A percentile compares a stretch with the other conserved stretches of the same genome.
phyloP scores from a whole-genome alignment of 2,329 filamentous ascomycete species.

The Neonectria sp. region DNA sequence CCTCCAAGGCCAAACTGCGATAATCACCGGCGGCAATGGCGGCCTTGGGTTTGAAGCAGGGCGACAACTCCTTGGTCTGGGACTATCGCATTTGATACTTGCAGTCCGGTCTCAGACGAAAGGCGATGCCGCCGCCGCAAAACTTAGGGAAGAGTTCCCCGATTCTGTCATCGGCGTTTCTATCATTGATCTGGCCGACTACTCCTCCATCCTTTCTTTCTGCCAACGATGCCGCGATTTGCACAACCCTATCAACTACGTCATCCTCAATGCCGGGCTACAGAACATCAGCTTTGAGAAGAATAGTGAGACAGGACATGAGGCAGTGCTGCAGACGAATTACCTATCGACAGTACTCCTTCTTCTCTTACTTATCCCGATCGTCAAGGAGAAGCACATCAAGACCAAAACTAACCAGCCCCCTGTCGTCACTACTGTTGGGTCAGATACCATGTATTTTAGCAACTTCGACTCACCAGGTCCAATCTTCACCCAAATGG shows the following conservation, averaged over 20 bases:
- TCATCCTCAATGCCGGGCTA: slow-evolving; percentile 14
- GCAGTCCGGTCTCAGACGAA: slow-evolving; percentile 17
- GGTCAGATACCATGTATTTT: slow-evolving; percentile 21
- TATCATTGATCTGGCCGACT: slow-evolving; percentile 28
- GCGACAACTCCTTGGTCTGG: slow-evolving; percentile 18
- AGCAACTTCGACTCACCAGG: not conserved
- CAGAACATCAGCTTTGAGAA: not conserved
- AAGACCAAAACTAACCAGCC: not conserved
- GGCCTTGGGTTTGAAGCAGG: slow-evolving; percentile 23
- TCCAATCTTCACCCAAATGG: not conserved
- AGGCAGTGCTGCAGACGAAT: not conserved
- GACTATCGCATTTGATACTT: slow-evolving; percentile 22
- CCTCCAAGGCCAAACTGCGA: slow-evolving; percentile 3
- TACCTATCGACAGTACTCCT: slow-evolving; percentile 6
- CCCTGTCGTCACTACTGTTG: slow-evolving; percentile 7
- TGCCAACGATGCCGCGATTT: not conserved
- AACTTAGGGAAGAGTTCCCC: slow-evolving; percentile 4
- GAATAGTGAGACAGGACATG: slow-evolving; percentile 2
- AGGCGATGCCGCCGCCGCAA: slow-evolving; percentile 14
- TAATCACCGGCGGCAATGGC: slow-evolving; percentile 25
- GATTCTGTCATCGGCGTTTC: slow-evolving; percentile 10
- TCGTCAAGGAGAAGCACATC: not conserved
- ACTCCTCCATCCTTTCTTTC: slow-evolving; percentile 17
- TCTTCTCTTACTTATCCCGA: not conserved
- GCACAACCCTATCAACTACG: slow-evolving; percentile 5